A percentile compares a stretch with the other conserved stretches of the same genome.
These are phyloP conservation scores for Ganoderma multipileum DNA, from an alignment of 1,284 basidiomycete species.

Conservation along the genomic window DNA sequence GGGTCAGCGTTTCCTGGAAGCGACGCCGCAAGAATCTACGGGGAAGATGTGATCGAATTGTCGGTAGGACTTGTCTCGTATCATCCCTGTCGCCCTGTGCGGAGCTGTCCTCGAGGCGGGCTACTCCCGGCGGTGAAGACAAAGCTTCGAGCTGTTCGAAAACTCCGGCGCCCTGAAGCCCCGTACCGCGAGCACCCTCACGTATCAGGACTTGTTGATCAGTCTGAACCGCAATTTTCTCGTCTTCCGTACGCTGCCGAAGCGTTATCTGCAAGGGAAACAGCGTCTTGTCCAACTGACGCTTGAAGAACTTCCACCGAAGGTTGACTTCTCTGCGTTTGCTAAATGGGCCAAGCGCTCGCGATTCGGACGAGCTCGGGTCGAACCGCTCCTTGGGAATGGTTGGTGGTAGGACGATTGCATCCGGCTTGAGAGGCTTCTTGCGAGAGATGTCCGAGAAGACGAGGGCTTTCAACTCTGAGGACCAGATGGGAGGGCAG, in stretches of 20 bases:
- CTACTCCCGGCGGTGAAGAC: conserved; percentile 42
- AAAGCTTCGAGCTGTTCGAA: conserved; percentile 57
- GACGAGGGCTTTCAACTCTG: conserved; percentile 66
- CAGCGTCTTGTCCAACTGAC: conserved; percentile 59
- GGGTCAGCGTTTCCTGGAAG: conserved; percentile 64
- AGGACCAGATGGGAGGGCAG: conserved; percentile 68
- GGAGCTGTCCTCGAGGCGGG: conserved; percentile 24
- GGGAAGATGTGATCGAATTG: conserved; percentile 24
- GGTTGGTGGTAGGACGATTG: conserved; percentile 57
- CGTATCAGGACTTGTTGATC: conserved; percentile 28
- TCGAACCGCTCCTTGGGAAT: conserved; percentile 61
- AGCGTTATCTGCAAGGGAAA: conserved; percentile 62
- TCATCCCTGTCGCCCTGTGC: conserved; percentile 20
- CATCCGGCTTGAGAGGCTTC: conserved; percentile 47
- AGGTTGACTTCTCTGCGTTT: conserved; percentile 77
- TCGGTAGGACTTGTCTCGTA: conserved; percentile 20
- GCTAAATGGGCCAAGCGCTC: conserved; percentile 67
- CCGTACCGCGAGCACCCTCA: conserved; percentile 44
- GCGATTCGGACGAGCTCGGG: conserved; percentile 63
- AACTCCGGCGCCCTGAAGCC: conserved; percentile 52
- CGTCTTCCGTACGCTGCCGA: conserved; percentile 17
- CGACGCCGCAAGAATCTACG: conserved; percentile 68
- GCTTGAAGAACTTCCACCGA: conserved; percentile 68
- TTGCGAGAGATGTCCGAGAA: conserved; percentile 56
- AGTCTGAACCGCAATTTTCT: conserved; percentile 6